phyloP scores from a whole-genome alignment of 2,329 filamentous ascomycete genomes.

The Monosporascus sp. region DNA sequence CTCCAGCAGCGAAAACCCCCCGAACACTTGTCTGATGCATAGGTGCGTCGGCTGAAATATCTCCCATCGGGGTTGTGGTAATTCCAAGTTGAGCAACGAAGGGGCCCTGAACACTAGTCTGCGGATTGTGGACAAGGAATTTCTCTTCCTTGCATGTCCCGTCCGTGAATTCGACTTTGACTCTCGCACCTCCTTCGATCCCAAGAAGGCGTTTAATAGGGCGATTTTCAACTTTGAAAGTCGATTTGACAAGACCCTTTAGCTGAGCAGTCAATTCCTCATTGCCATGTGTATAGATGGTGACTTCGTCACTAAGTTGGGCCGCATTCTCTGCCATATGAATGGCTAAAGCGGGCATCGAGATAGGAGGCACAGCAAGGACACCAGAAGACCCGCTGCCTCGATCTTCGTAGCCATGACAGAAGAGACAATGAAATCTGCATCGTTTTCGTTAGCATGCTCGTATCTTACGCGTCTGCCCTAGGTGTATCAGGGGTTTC shows the following conservation, averaged over 20 bases:
- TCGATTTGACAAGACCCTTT: not conserved
- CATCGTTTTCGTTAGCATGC: not conserved
- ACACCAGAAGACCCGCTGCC: conserved; percentile 10
- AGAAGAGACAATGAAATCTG: conserved; percentile 16
- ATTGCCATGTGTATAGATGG: conserved; percentile 17
- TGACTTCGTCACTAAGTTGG: conserved; percentile 12
- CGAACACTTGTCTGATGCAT: conserved; percentile 12
- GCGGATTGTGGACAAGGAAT: conserved; percentile 16
- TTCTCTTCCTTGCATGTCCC: conserved; percentile 13
- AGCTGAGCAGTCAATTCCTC: conserved; percentile 9
- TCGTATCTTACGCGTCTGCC: not conserved
- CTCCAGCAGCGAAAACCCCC: conserved; percentile 19
- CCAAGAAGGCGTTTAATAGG: conserved; percentile 15
- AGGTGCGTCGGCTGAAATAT: conserved; percentile 11
- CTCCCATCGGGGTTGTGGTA: conserved; percentile 7
- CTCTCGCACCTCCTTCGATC: not conserved
- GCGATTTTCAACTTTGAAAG: conserved; percentile 16
- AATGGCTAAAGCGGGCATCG: conserved; percentile 1
- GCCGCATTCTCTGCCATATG: conserved; percentile 14
- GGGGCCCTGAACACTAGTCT: conserved; percentile 10
- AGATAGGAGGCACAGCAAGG: conserved; percentile 7
- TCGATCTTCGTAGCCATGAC: conserved; percentile 16
- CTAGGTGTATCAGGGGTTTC: no score
- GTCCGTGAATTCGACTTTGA: conserved; percentile 14
- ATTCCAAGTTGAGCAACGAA: conserved; percentile 14